These are phyloP conservation scores for Penicillium concentricum DNA, from an alignment of 2,329 filamentous ascomycete genomes.

Conservation along the genomic window DNA sequence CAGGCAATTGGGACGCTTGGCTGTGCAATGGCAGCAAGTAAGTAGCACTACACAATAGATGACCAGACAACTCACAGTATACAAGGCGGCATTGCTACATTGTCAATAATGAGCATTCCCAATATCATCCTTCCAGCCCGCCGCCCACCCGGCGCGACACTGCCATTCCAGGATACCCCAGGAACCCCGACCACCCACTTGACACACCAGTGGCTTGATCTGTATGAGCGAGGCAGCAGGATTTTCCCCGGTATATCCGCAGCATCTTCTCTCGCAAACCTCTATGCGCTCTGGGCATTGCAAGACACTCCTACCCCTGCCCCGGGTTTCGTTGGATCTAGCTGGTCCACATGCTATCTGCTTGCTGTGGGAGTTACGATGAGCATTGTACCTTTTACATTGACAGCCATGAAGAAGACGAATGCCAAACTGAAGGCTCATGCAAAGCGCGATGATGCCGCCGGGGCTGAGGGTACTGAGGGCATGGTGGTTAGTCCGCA, in stretches of 20 bases:
- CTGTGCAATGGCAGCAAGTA: constrained; percentile 8
- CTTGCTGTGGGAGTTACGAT: constrained; percentile 24
- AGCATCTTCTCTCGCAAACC: constrained; percentile 54
- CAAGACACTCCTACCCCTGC: constrained; percentile 7
- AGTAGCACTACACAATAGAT: background rate
- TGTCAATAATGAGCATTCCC: constrained; percentile 25
- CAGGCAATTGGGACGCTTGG: constrained; percentile 13
- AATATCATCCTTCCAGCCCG: constrained; percentile 20
- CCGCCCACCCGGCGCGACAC: constrained; percentile 4
- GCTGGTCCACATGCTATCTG: constrained; percentile 20
- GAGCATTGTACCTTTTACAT: constrained; percentile 29
- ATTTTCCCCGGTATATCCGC: constrained; percentile 53
- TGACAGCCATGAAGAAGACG: constrained; percentile 24
- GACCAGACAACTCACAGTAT: background rate
- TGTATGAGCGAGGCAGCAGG: constrained; percentile 52
- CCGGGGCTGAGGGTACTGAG: constrained; percentile 21
- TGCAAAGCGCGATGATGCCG: constrained; percentile 25
- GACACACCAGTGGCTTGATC: constrained; percentile 30
- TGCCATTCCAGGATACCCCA: constrained; percentile 10
- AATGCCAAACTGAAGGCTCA: constrained; percentile 28
- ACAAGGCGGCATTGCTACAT: constrained; percentile 27
- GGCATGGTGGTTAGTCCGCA: constrained; percentile 17
- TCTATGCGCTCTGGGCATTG: constrained; percentile 35
- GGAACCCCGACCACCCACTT: constrained; percentile 25
- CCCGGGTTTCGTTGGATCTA: constrained; percentile 7